These are phyloP conservation scores for Breynia disticha DNA, from an alignment of 441 rosid species.

Conservation along the genomic window DNA sequence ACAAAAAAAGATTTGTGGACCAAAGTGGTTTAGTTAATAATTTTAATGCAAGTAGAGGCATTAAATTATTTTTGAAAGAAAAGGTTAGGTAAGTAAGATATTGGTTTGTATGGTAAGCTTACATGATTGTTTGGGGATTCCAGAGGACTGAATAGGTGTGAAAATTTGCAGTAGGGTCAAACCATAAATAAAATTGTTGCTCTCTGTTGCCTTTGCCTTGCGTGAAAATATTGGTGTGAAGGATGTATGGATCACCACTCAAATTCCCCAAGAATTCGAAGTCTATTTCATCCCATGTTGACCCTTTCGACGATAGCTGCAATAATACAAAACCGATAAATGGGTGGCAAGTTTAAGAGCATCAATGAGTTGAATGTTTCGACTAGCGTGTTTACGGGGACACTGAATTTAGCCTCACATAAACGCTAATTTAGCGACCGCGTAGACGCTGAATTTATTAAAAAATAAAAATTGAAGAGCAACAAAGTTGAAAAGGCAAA, in stretches of 20 bases:
- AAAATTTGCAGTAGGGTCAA: conserved; percentile 41
- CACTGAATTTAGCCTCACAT: too few species aligned
- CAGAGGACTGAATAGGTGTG: conserved; percentile 49
- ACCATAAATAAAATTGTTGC: conserved; percentile 49
- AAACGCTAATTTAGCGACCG: too few species aligned
- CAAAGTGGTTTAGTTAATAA: too few species aligned
- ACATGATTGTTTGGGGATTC: conserved; percentile 47
- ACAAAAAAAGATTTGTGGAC: too few species aligned
- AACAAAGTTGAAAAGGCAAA: neutral
- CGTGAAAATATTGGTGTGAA: conserved; percentile 43
- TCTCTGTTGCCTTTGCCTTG: conserved; percentile 43
- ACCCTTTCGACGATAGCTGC: conserved; percentile 43
- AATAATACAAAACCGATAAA: neutral
- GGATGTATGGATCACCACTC: conserved; percentile 41
- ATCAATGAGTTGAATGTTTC: too few species aligned
- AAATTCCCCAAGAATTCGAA: conserved; percentile 56
- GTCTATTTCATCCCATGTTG: conserved; percentile 60
- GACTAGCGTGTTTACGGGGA: too few species aligned
- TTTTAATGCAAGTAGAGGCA: too few species aligned
- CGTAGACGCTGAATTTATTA: too few species aligned
- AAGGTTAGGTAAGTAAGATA: too few species aligned
- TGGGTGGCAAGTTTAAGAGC: too few species aligned
- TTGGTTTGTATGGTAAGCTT: conserved; percentile 7
- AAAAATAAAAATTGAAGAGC: too few species aligned
- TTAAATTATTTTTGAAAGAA: too few species aligned